These are phyloP conservation scores for Pugionium cornutum DNA, from an alignment of 345 rosid genomes.

Conservation along the genomic window DNA sequence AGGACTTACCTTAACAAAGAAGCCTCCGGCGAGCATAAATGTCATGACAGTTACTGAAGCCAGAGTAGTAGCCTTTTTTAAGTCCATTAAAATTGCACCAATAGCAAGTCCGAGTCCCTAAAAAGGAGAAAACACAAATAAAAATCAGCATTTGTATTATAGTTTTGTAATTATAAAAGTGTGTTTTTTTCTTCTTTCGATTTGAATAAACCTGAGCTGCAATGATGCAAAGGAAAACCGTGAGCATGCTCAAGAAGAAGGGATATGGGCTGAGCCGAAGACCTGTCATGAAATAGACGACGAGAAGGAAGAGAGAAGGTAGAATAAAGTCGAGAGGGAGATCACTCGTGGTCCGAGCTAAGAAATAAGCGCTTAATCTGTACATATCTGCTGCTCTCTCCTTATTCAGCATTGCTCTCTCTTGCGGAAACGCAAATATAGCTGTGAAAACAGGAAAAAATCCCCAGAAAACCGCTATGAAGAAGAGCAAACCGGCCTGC, in stretches of 20 bases:
- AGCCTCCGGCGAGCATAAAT: constrained; percentile 96
- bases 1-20: constrained; percentile 68
- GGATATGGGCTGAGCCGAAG: constrained; percentile 61
- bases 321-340: constrained; percentile 87
- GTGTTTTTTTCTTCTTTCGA: not conserved
- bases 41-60: constrained; percentile 98
- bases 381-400: constrained; percentile 98
- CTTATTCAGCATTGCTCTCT: constrained; percentile 84
- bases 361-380: constrained; percentile 82
- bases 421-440: constrained; percentile 97
- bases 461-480: constrained; percentile 97
- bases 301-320: constrained; percentile 79
- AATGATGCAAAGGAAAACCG: constrained; percentile 78
- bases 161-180: not conserved
- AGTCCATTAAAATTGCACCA: constrained; percentile 89
- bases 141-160: not conserved
- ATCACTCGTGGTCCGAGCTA: constrained; percentile 95
- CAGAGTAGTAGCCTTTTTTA: constrained; percentile 88
- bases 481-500: constrained; percentile 94
- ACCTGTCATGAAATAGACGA: constrained; percentile 96
- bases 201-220: constrained; percentile 75
- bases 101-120: constrained; percentile 99
- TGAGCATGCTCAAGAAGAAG: constrained; percentile 78
- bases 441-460: constrained; percentile 98
- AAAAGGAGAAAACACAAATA: constrained; percentile 12